Conservation (phyloP, 2,329 filamentous ascomycete genomes). For the Diaporthe citriasiana region DNA sequence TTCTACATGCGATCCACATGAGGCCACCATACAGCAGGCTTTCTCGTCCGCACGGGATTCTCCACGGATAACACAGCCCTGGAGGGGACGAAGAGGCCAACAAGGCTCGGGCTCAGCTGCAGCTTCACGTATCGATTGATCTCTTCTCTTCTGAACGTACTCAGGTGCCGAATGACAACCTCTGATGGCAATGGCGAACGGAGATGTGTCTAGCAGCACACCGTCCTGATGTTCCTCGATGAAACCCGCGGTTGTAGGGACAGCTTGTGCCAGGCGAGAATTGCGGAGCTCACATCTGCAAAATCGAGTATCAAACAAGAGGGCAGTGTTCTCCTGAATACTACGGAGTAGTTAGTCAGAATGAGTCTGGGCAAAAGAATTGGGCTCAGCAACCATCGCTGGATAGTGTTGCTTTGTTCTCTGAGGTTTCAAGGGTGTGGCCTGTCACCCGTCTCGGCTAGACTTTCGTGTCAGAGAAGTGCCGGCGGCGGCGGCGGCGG, state of each 20-base stretch:
- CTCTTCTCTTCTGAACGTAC: no score
- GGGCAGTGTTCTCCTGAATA: neutral
- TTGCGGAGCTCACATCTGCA: neutral
- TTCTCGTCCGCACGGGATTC: neutral
- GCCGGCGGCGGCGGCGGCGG: slow-evolving; percentile 9
- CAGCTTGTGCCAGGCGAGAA: neutral
- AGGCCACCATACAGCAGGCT: neutral
- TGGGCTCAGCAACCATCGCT: neutral
- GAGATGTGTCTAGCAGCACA: neutral
- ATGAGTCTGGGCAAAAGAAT: neutral
- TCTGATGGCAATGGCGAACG: neutral
- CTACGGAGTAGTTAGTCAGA: slow-evolving; percentile 9
- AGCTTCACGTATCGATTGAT: neutral
- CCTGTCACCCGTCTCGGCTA: slow-evolving; percentile 26
- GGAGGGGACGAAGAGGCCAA: neutral
- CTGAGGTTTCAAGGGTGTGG: neutral
- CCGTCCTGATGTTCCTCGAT: neutral
- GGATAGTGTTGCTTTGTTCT: neutral
- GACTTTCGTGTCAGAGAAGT: slow-evolving; percentile 21
- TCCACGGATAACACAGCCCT: neutral
- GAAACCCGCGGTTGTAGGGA: neutral
- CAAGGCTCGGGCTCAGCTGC: neutral
- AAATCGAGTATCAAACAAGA: neutral
- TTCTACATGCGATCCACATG: neutral
- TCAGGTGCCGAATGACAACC: neutral